phyloP scores from a whole-genome alignment of 257 asterid species.

The Rauvolfia tetraphylla region DNA sequence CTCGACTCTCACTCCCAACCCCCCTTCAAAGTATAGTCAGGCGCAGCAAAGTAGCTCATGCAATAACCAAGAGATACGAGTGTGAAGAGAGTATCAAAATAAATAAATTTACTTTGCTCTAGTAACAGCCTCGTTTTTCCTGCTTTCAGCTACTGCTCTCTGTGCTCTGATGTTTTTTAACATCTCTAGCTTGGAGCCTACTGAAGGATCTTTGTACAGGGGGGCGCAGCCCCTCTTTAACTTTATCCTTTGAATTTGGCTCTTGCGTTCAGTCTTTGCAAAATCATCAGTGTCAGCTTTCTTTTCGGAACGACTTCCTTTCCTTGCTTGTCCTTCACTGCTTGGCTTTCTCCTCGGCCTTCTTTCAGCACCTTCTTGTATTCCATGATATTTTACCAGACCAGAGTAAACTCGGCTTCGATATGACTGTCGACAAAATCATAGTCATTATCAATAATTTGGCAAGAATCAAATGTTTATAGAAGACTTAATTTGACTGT shows the following conservation, averaged over 20 bases:
- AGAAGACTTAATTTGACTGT: not conserved
- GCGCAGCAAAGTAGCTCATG: not conserved
- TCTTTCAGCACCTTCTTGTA: slow-evolving; percentile 46
- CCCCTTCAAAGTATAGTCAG: too few species aligned
- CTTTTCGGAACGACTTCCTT: slow-evolving; percentile 28
- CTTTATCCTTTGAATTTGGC: slow-evolving; percentile 33
- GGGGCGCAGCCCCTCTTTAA: slow-evolving; percentile 48
- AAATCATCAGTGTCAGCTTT: slow-evolving; percentile 31
- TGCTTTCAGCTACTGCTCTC: slow-evolving; percentile 50
- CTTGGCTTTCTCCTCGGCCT: slow-evolving; percentile 54
- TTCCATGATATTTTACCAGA: slow-evolving; percentile 66
- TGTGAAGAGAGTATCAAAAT: not conserved
- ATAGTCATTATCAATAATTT: not conserved
- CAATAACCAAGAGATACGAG: not conserved
- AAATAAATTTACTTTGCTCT: slow-evolving; percentile 66
- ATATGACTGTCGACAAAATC: slow-evolving; percentile 42
- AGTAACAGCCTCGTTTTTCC: slow-evolving; percentile 47
- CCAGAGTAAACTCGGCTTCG: slow-evolving; percentile 68
- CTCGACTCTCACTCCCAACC: not conserved
- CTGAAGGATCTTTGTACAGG: slow-evolving; percentile 71
- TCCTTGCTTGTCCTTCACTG: slow-evolving; percentile 43
- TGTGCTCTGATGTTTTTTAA: slow-evolving; percentile 66
- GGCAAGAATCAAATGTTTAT: not conserved
- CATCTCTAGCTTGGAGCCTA: slow-evolving; percentile 75
- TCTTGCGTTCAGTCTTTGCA: slow-evolving; percentile 29